A percentile compares a stretch with the other conserved stretches of the same genome.
Conservation (phyloP, 106 monocot genomes). For the Dactylorhiza incarnata region DNA sequence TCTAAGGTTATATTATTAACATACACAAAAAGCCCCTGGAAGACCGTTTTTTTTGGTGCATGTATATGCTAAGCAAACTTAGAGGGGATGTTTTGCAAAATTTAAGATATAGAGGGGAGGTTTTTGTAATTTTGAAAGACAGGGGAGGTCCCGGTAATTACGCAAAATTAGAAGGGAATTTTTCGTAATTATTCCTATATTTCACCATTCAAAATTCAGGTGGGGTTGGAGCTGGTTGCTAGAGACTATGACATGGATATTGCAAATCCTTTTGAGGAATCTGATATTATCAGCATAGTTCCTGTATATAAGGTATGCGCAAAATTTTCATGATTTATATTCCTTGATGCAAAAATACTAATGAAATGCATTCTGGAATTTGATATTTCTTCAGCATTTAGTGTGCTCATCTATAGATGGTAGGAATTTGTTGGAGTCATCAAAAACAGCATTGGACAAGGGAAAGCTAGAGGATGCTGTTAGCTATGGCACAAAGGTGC, state of each 20-base stretch:
- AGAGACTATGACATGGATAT: conserved; percentile 77
- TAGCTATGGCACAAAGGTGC: conserved; percentile 72
- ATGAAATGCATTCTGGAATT: neutral
- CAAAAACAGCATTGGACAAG: conserved; percentile 81
- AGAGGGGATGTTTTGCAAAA: too few relatives aligned
- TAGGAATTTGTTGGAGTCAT: conserved; percentile 77
- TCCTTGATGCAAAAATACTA: neutral
- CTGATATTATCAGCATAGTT: conserved; percentile 72
- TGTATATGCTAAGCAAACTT: too few relatives aligned
- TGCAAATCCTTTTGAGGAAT: conserved; percentile 62
- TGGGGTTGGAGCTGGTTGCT: conserved; percentile 69
- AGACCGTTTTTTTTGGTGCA: too few relatives aligned
- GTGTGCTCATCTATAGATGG: conserved; percentile 77
- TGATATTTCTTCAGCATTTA: conserved; percentile 47
- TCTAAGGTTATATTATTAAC: too few relatives aligned
- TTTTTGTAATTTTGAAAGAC: too few relatives aligned
- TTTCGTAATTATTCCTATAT: too few relatives aligned
- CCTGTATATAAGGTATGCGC: conserved; percentile 75
- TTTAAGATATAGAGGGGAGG: too few relatives aligned
- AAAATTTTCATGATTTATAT: neutral
- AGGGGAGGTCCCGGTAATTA: too few relatives aligned
- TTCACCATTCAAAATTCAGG: conserved; percentile 23
- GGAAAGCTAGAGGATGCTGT: conserved; percentile 95
- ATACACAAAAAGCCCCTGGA: too few relatives aligned
- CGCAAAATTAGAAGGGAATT: too few relatives aligned